phyloP scores from a whole-genome alignment of 768 basidiomycete species.

The Cystobasidium onofrii region DNA sequence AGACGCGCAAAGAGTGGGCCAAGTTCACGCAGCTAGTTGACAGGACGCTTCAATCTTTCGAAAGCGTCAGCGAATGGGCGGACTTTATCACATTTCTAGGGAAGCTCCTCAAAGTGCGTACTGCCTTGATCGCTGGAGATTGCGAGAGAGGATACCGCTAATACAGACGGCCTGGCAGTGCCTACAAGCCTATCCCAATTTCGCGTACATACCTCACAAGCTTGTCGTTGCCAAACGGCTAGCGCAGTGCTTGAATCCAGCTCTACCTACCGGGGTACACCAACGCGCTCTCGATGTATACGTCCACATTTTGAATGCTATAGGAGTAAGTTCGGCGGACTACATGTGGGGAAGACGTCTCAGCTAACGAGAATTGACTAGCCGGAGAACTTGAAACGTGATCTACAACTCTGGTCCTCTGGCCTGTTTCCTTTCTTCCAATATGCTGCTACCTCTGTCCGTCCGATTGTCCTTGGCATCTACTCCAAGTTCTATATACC shows the following conservation, averaged over 20 bases:
- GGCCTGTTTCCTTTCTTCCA: slow-evolving; percentile 98
- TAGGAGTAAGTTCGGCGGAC: slow-evolving; percentile 59
- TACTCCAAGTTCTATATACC: slow-evolving; percentile 89
- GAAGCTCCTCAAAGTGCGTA: slow-evolving; percentile 41
- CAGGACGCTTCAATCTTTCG: slow-evolving; percentile 82
- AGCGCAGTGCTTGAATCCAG: slow-evolving; percentile 95
- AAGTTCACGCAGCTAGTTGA: slow-evolving; percentile 78
- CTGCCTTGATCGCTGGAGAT: background rate
- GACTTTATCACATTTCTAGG: slow-evolving; percentile 91
- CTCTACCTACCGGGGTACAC: slow-evolving; percentile 90
- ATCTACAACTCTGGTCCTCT: slow-evolving; percentile 86
- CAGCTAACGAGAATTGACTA: slow-evolving; percentile 44
- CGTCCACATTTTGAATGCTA: slow-evolving; percentile 75
- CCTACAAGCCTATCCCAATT: slow-evolving; percentile 84
- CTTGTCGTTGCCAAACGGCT: slow-evolving; percentile 88
- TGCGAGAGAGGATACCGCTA: background rate
- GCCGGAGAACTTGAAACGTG: slow-evolving; percentile 76
- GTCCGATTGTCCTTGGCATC: slow-evolving; percentile 82
- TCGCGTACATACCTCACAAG: slow-evolving; percentile 92
- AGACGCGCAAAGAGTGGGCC: slow-evolving; percentile 63
- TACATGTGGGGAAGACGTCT: background rate
- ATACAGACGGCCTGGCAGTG: slow-evolving; percentile 52
- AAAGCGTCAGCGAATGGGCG: slow-evolving; percentile 96
- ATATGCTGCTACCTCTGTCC: slow-evolving; percentile 94
- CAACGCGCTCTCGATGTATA: slow-evolving; percentile 95